A percentile compares a stretch with the other conserved stretches of the same genome.
Conservation (phyloP, 306 rosid species). For the Vigna nakashimae region DNA sequence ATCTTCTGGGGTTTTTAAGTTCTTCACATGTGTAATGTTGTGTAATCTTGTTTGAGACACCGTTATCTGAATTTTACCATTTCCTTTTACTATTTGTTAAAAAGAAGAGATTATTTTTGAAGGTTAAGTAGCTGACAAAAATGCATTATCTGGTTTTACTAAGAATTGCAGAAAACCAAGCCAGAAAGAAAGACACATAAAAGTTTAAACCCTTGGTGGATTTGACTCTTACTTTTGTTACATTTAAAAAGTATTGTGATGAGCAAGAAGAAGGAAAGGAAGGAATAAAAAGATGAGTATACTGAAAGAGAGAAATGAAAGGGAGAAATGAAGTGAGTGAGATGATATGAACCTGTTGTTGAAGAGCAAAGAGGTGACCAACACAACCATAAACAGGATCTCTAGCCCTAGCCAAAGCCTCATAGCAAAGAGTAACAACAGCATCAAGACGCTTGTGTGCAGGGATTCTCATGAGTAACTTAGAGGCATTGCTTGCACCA, state of each 20-base stretch:
- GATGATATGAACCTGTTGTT: constrained; percentile 71
- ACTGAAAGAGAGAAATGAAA: not conserved
- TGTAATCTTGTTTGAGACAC: not conserved
- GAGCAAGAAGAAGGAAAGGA: not conserved
- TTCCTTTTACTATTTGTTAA: not conserved
- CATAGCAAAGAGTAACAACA: constrained; percentile 80
- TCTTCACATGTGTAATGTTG: not conserved
- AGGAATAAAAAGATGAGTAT: not conserved
- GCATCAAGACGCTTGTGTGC: constrained; percentile 74
- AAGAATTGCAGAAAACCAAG: constrained; percentile 21
- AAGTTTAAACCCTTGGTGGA: not conserved
- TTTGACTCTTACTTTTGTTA: not conserved
- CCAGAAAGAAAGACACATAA: not conserved
- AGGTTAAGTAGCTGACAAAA: too few species aligned
- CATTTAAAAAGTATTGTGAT: not conserved
- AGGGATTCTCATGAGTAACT: constrained; percentile 74
- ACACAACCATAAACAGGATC: constrained; percentile 95
- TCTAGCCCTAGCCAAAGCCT: constrained; percentile 80
- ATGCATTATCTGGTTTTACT: not conserved
- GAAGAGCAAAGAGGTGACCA: constrained; percentile 79
- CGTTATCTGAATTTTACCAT: not conserved
- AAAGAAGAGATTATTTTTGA: too few species aligned
- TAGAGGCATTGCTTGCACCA: constrained; percentile 98
- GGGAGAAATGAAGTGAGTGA: not conserved
- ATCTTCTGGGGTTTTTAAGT: not conserved